Evolutionary conservation across 1,139 yeast species (phyloP).

Genomic region (Saccharomyces hybrid): DNA sequence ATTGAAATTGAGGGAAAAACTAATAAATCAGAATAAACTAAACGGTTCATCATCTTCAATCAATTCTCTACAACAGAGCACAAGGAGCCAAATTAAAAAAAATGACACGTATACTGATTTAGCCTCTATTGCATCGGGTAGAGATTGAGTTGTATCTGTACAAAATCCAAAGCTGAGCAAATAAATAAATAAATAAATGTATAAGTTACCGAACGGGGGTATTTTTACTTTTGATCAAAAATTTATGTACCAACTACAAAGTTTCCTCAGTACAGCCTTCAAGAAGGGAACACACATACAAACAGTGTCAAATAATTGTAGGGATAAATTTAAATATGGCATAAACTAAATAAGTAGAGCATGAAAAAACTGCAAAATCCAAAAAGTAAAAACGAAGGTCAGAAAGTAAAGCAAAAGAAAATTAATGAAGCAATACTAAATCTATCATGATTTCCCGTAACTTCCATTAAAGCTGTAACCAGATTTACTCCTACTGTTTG

Average conservation of each 20-base stretch:
- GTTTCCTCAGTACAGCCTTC: background rate
- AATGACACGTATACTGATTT: slow-evolving; percentile 51
- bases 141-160: slow-evolving; percentile 8
- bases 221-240: background rate
- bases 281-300: background rate
- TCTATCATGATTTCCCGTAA: background rate
- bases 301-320: background rate
- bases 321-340: slow-evolving; percentile 1
- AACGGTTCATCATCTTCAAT: slow-evolving; percentile 12
- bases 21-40: slow-evolving; percentile 32
- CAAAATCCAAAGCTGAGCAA: background rate
- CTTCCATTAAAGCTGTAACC: slow-evolving; percentile 6
- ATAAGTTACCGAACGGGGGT: background rate
- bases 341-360: background rate
- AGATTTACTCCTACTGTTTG: slow-evolving; percentile 25
- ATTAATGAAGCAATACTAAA: background rate
- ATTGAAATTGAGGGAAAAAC: slow-evolving; percentile 57
- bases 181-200: background rate
- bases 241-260: background rate
- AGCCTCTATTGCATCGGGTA: slow-evolving; percentile 38
- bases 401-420: background rate
- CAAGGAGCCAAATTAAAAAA: slow-evolving; percentile 34
- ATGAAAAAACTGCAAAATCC: background rate
- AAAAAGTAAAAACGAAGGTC: background rate
- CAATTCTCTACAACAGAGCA: slow-evolving; percentile 2